Base-by-base conservation (phyloP, 495 filamentous ascomycete genomes). In the Rusavskia elegans region DNA sequence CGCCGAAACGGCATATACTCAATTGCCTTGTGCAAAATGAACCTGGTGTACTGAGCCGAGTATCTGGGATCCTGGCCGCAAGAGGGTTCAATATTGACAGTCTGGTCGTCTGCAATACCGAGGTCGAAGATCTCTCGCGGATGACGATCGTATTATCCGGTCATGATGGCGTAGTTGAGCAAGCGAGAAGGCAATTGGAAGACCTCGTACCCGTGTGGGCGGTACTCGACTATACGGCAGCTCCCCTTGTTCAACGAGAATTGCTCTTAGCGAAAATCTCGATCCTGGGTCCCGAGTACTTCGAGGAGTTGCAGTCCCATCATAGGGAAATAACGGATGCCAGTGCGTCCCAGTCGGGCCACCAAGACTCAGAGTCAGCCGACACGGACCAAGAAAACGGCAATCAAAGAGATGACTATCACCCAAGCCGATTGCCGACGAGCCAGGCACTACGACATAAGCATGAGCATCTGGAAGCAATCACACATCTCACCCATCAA, bases 1-100 rank as follows among this genome's bases (percentile, higher is more conserved):
- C 92, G 3, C 87, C 87, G 32, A 96, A 95, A 71, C 82, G 87
- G 14, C 92, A 96, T 66, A 73, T 98, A 63, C 80, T 98, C 66
- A 97, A 98, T 71, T 98, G 92, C 68, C 81, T 98, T 50, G 92
- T 98, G 56, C 92, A 98, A 67, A 98, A 98, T 69, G 92, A 98
- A 69, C 92, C 92, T 42, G 92, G 92, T 66, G 92, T 98, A 50
- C 77, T 98, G 19, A 95, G 89, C 45, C 88, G 92, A 53, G 86
- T 98, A 11, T 96, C 92, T 10, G 92, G 92, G 50, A 97, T 98
- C 63, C 77, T 98, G 30, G 92, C 92, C 16, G 92, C 92, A 27
- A 78, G 92, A 39, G 92, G 92, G 53, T 98, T 98, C 82, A 98
- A 98, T 72, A 98, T 98, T 64, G 92, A 98, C 77, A 90, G 85